A percentile compares a stretch with the other conserved stretches of the same genome.
Conservation (phyloP, 1,284 basidiomycete genomes). For the Puccinia polysora region DNA sequence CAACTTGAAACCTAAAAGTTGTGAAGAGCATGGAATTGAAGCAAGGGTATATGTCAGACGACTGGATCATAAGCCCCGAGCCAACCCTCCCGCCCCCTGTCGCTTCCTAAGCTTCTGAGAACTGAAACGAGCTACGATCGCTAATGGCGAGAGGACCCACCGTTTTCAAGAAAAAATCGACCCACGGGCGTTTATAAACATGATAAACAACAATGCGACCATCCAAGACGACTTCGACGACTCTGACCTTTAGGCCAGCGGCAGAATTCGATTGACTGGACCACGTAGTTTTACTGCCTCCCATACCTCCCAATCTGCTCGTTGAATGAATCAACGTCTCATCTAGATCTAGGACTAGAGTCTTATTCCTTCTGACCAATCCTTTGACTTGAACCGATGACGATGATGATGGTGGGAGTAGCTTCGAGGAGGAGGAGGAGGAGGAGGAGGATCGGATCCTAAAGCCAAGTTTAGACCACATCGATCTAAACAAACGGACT, state of each 20-base stretch:
- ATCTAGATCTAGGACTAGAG: conserved; percentile 89
- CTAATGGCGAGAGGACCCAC: conserved; percentile 48
- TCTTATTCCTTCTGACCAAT: conserved; percentile 63
- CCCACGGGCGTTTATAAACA: conserved; percentile 96
- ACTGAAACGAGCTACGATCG: conserved; percentile 41
- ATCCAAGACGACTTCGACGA: conserved; percentile 90
- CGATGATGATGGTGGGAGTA: neutral
- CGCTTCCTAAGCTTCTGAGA: neutral
- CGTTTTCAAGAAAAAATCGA: conserved; percentile 89
- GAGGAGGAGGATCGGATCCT: no score
- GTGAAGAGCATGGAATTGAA: neutral
- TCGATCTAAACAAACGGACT: neutral
- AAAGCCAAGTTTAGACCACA: conserved; percentile 17
- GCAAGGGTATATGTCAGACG: neutral
- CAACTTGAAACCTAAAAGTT: conserved; percentile 79
- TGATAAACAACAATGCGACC: conserved; percentile 89
- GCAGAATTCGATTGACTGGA: conserved; percentile 46
- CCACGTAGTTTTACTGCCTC: conserved; percentile 47
- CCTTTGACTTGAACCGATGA: neutral
- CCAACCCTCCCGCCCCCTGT: no score
- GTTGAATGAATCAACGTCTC: conserved; percentile 98
- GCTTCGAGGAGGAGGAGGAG: neutral
- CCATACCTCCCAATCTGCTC: conserved; percentile 57
- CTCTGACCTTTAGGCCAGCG: conserved; percentile 66
- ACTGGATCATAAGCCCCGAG: no score